A percentile compares a stretch with the other conserved stretches of the same genome.
Conservation (phyloP, 176 grass and related monocot species). For the Avena insularis region DNA sequence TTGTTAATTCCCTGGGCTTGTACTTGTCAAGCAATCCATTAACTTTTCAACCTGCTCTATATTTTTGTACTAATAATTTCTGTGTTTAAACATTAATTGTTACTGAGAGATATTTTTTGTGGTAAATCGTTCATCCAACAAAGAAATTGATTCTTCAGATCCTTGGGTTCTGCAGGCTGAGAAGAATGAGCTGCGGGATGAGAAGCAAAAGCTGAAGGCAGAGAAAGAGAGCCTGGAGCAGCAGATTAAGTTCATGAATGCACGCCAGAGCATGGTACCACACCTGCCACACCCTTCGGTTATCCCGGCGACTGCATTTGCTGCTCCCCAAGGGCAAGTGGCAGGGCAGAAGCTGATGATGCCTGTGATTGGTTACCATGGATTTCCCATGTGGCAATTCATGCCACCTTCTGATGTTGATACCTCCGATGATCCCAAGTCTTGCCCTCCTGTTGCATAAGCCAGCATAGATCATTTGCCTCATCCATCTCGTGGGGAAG, state of each 20-base stretch:
- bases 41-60: neutral
- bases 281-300: conserved; percentile 68
- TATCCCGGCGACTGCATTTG: conserved; percentile 69
- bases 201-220: conserved; percentile 91
- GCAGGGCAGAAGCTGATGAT: conserved; percentile 86
- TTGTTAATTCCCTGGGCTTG: neutral
- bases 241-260: conserved; percentile 79
- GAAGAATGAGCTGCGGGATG: conserved; percentile 92
- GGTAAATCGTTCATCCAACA: neutral
- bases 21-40: neutral
- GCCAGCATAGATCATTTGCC: conserved; percentile 33
- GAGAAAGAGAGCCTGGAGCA: conserved; percentile 93
- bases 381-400: conserved; percentile 98
- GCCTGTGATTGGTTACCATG: conserved; percentile 85
- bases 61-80: neutral
- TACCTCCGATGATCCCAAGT: conserved; percentile 80
- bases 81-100: conserved; percentile 6
- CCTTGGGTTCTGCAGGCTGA: conserved; percentile 64
- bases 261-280: conserved; percentile 52
- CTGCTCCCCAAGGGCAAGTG: conserved; percentile 52
- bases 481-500: conserved; percentile 40
- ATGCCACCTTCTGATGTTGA: conserved; percentile 88
- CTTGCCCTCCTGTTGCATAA: conserved; percentile 86
- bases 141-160: conserved; percentile 10
- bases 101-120: neutral